Conservation (phyloP, 164 flowering plant species). For the Vitis labrusca region DNA sequence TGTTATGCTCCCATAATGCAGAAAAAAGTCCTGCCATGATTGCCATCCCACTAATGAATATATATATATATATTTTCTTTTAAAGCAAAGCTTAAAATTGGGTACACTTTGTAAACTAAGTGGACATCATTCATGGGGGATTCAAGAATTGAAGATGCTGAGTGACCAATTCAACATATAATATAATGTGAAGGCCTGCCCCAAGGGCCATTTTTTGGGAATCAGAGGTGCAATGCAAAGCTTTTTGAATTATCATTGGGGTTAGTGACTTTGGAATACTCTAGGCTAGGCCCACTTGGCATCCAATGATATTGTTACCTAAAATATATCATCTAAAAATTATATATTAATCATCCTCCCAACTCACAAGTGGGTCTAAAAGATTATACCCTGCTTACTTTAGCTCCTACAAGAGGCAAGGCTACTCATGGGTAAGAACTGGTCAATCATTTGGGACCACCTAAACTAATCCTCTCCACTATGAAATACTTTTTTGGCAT, state of each 20-base stretch:
- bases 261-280: not conserved
- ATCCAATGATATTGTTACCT: slow-evolving; percentile 17
- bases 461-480: no score
- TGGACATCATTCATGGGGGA: no score
- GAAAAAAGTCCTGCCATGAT: no score
- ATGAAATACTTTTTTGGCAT: no score
- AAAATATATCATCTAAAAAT: not conserved
- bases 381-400: not conserved
- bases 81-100: no score
- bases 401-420: no score
- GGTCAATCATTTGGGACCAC: no score
- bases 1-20: no score
- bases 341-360: no score
- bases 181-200: not conserved
- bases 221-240: not conserved
- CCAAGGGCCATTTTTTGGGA: not conserved
- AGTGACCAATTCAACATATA: not conserved
- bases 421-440: no score
- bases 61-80: no score
- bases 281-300: slow-evolving; percentile 15
- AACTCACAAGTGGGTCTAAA: not conserved
- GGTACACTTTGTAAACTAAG: not conserved
- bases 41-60: no score
- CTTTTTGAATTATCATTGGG: not conserved
- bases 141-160: not conserved